Percentiles rank a stretch among this genome's conserved stretches.
Conservation (phyloP, 345 rosid species). For the Brassica rapa region DNA sequence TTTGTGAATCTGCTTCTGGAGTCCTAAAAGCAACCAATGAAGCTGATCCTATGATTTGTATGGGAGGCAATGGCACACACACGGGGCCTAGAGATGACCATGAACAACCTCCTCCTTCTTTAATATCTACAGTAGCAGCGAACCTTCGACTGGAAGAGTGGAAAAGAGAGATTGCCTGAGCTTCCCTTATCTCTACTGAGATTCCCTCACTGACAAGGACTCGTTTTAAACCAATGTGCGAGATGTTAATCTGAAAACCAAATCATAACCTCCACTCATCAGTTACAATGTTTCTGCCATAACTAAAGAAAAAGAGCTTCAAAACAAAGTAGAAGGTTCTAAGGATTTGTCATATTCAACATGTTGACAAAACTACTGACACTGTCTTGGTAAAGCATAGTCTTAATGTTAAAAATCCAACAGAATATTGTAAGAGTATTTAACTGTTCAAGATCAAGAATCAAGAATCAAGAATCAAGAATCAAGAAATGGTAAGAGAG, state of each 20-base stretch:
- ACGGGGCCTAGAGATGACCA: slow-evolving; percentile 33
- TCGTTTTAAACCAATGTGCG: slow-evolving; percentile 53
- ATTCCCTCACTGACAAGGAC: slow-evolving; percentile 69
- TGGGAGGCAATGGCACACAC: slow-evolving; percentile 56
- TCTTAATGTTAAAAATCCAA: not conserved
- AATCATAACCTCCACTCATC: slow-evolving; percentile 14
- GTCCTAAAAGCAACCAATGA: slow-evolving; percentile 56
- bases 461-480: not conserved
- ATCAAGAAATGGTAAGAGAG: not conserved
- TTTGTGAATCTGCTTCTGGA: slow-evolving; percentile 43
- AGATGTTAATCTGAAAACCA: slow-evolving; percentile 54
- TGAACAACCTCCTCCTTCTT: slow-evolving; percentile 33
- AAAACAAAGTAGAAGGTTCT: not conserved
- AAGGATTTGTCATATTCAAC: not conserved
- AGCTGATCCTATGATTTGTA: slow-evolving; percentile 59
- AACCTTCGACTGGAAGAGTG: slow-evolving; percentile 44
- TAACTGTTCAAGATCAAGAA: not conserved
- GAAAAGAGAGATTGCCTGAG: slow-evolving; percentile 59
- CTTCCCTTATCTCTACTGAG: slow-evolving; percentile 55
- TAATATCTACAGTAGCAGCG: slow-evolving; percentile 24
- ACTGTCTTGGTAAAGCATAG: not conserved
- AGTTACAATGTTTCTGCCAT: not conserved
- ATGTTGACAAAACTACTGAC: not conserved
- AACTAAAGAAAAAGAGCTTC: not conserved
- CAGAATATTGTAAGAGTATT: not conserved